Percentiles rank a stretch among this genome's conserved stretches.
These are phyloP conservation scores for Globisporangium yorkense DNA, from an alignment of 352 stramenopile species.

Conservation along the genomic window DNA sequence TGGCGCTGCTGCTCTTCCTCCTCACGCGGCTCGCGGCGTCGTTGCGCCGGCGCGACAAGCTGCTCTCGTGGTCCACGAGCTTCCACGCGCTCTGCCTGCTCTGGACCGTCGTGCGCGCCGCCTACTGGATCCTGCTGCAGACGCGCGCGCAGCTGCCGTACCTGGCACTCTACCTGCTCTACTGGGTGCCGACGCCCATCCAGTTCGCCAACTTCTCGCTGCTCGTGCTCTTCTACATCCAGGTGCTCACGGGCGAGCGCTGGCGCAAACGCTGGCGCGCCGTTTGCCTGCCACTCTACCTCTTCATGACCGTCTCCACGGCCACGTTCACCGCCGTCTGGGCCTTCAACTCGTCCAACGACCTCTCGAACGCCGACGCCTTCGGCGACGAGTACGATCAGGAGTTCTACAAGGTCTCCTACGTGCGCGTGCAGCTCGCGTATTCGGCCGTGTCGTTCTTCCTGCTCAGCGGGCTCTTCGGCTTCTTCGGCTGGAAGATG, in stretches of 20 bases:
- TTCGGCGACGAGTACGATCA: slow-evolving; percentile 80
- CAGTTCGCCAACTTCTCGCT: slow-evolving; percentile 89
- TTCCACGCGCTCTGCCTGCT: slow-evolving; percentile 79
- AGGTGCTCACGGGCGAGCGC: slow-evolving; percentile 73
- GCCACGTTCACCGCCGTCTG: slow-evolving; percentile 80
- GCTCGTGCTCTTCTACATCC: slow-evolving; percentile 86
- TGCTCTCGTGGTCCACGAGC: slow-evolving; percentile 77
- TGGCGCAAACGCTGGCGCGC: slow-evolving; percentile 70
- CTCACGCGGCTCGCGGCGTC: slow-evolving; percentile 57
- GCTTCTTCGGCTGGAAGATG: slow-evolving; percentile 86
- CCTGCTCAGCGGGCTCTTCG: slow-evolving; percentile 73
- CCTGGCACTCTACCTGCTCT: slow-evolving; percentile 80
- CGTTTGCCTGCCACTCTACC: slow-evolving; percentile 80
- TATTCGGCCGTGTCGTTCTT: slow-evolving; percentile 83
- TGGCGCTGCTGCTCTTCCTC: slow-evolving; percentile 68
- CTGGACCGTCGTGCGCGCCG: slow-evolving; percentile 73
- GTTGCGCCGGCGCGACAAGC: slow-evolving; percentile 78
- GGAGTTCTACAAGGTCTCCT: slow-evolving; percentile 74
- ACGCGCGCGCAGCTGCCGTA: slow-evolving; percentile 69
- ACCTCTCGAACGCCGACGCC: slow-evolving; percentile 59
- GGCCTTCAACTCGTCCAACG: slow-evolving; percentile 82
- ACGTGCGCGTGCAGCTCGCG: slow-evolving; percentile 72
- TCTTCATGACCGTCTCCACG: slow-evolving; percentile 79
- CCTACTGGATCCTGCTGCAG: slow-evolving; percentile 84
- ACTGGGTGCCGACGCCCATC: slow-evolving; percentile 82